phyloP scores from a whole-genome alignment of 352 stramenopile species.

The Phytophthora citricola region DNA sequence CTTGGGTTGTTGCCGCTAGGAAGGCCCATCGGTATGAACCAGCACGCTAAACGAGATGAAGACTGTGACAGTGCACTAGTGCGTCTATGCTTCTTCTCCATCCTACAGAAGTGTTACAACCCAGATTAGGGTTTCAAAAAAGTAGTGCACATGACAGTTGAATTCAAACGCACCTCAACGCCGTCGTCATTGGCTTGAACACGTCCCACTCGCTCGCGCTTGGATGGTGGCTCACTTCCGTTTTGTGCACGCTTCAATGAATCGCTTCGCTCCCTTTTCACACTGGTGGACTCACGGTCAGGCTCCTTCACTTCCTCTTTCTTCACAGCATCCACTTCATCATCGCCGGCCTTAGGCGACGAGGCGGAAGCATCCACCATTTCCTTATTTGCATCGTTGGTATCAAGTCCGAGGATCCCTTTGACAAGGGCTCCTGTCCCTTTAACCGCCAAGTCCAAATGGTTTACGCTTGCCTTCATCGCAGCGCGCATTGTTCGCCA shows the following conservation, averaged over 20 bases:
- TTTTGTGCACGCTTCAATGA: conserved; percentile 38
- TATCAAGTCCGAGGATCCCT: conserved; percentile 61
- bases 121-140: not conserved
- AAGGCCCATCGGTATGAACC: too few species aligned
- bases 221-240: conserved; percentile 31
- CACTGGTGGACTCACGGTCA: conserved; percentile 5
- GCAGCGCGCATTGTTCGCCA: conserved; percentile 84
- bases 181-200: conserved; percentile 34
- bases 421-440: conserved; percentile 75
- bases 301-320: conserved; percentile 21
- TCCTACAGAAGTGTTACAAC: conserved; percentile 15
- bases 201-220: conserved; percentile 39
- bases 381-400: conserved; percentile 30
- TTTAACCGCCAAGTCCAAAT: conserved; percentile 70
- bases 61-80: not conserved
- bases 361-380: conserved; percentile 6
- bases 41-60: not conserved
- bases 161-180: conserved; percentile 30
- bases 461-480: conserved; percentile 78
- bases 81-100: conserved; percentile 30
- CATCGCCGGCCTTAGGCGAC: conserved; percentile 7
- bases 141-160: not conserved
- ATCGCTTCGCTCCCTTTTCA: conserved; percentile 47
- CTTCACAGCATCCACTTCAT: conserved; percentile 20
- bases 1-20: too few species aligned